Evolutionary conservation across 176 grass and related monocot species (phyloP), one percentile per base, ranked within the genome.

Genomic region (Paspalum notatum): DNA sequence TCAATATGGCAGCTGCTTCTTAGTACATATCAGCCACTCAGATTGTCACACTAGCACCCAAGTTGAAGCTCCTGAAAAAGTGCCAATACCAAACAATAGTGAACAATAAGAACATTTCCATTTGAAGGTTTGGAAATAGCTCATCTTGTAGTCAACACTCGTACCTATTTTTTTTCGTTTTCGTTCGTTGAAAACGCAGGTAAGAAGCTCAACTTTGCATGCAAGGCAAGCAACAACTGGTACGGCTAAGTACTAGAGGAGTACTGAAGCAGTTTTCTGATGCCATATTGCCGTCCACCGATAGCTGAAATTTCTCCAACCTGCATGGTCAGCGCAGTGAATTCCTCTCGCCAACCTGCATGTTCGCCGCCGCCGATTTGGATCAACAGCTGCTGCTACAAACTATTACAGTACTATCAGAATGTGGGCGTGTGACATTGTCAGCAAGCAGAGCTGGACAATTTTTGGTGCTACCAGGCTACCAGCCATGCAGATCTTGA

Each of bases 371-470:
- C 38, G 38, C n/a, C 66, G 6, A 21, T 27, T 12, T 72, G 57
- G 83, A 64, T 46, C 47, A 85, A 27, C 69, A 22, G 21, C 21
- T 32, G 32, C 32, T 1, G 32, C 3, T 14, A 27, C n/a, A n/a
- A n/a, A n/a, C 51, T 42, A 41, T 22, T 10, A 79, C 4, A 27
- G 54, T 4, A 54, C 18, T 1, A 11, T 48, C 10, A 8, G 24
- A 17, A 72, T 72, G 39, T 5, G 67, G 76, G 80, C 67, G 46
- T 85, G 74, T 85, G 54, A n/a, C 66, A 18, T 72, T 22, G 11
- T 22, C 21, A 46, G 22, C 75, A 71, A 17, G 66, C 66, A 27
- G 71, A 40, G 21, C 1, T 79, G 43, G 49, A 47, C 66, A 55
- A 52, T 41, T 11, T 38, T 14, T 6, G 37, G 16, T 20, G 54